Evolutionary conservation across 192 early-diverging fungal genomes (phyloP), one percentile per base, ranked within the genome.

Genomic region (Cladochytrium replicatum): DNA sequence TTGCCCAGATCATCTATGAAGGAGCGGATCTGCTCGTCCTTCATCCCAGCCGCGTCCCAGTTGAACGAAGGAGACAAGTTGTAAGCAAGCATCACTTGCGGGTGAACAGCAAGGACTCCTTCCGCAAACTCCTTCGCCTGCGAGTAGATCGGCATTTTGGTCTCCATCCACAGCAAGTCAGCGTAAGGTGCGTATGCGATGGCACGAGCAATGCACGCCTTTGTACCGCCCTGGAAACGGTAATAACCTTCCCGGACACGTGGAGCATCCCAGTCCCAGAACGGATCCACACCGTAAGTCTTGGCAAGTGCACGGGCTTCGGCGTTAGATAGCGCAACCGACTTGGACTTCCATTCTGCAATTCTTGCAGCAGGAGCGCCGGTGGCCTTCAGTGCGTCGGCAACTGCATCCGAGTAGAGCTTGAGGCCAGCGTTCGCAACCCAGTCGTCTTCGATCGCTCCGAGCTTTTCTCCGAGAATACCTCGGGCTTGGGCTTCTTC

Each of bases 21-120:
- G 48, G 63, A 63, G 32, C 80, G 68, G 74, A 97, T 93, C 61
- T 94, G 83, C 29, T 80, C 67, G 65, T 97, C 94, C 28, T 67
- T 81, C 83, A 94, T 82, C 32, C 91, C 91, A 17, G 94, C 90
- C 8, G 91, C 88, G 60, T 92, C 88, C 91, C 92, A 97, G 82
- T 97, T 97, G 80, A 95, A 97, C 23, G 88, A 91, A 21, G 94
- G 94, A 30, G 85, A 89, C 43, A 97, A 63, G 77, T 97, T 97
- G 78, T 97, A 97, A 17, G 91, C 86, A 26, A 97, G 80, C 82
- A 88, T 84, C 46, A 81, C 70, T 29, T 88, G 64, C 31, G 94
- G 91, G 57, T 82, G 74, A 28, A 74, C 78, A 48, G 76, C 67
- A 48, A 75, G 78, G 11, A 97, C 91, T 48, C 89, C 90, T 22